phyloP scores from a whole-genome alignment of 352 stramenopile species.

The Globisporangium abappressorium region DNA sequence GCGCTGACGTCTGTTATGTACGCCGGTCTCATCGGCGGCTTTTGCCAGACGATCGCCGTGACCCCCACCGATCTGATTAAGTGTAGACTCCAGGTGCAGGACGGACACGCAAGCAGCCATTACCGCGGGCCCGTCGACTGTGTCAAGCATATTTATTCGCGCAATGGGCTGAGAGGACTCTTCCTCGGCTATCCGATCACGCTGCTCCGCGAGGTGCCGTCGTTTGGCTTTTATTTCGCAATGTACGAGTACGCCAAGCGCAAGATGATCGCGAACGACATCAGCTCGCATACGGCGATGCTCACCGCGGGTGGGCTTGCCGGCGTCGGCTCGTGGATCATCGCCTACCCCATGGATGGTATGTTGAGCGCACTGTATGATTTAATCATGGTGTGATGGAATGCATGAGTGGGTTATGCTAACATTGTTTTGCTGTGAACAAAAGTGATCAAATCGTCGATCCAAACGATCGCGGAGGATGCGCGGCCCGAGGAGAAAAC shows the following conservation, averaged over 20 bases:
- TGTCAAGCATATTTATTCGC: conserved; percentile 67
- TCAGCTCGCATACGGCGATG: conserved; percentile 72
- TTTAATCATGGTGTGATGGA: conserved; percentile 3
- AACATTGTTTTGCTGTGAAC: not conserved
- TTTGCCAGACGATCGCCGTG: conserved; percentile 73
- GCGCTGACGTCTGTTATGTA: conserved; percentile 67
- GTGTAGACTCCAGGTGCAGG: conserved; percentile 76
- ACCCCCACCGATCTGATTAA: conserved; percentile 84
- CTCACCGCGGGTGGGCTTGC: conserved; percentile 74
- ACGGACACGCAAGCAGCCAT: conserved; percentile 53
- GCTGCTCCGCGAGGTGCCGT: conserved; percentile 72
- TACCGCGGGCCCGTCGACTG: conserved; percentile 75
- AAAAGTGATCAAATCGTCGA: conserved; percentile 82
- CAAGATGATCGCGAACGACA: conserved; percentile 48
- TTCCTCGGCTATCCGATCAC: conserved; percentile 78
- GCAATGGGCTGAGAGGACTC: conserved; percentile 51
- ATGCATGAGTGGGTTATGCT: not conserved
- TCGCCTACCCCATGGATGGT: conserved; percentile 83
- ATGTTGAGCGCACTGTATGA: conserved; percentile 4
- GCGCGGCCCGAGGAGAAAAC: conserved; percentile 54
- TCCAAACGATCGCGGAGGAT: conserved; percentile 71
- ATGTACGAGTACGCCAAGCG: conserved; percentile 81
- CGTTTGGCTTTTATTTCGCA: conserved; percentile 84
- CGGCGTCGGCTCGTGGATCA: conserved; percentile 76
- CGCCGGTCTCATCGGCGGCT: conserved; percentile 65